phyloP scores from a whole-genome alignment of 2,329 filamentous ascomycete species.

The Nigrograna mackinnonii region DNA sequence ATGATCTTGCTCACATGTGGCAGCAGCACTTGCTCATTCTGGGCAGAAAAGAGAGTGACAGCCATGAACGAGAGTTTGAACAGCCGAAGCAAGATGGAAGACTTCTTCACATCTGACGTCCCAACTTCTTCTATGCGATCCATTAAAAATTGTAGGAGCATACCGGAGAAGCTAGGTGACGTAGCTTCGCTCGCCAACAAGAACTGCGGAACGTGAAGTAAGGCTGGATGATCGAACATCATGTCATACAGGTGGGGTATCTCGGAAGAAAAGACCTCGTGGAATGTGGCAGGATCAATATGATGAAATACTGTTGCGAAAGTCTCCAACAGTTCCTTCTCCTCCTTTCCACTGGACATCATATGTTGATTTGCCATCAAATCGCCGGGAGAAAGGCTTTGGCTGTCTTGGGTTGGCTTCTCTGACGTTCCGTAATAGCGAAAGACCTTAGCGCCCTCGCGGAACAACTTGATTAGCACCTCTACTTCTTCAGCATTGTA shows the following conservation, averaged over 20 bases:
- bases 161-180: slow-evolving; percentile 94
- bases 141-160: slow-evolving; percentile 98
- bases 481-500: slow-evolving; percentile 97
- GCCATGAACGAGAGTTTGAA: slow-evolving; percentile 99
- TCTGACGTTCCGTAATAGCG: slow-evolving; percentile 95
- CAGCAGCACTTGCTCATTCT: slow-evolving; percentile 93
- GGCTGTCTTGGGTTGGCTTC: slow-evolving; percentile 65
- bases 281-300: slow-evolving; percentile 96
- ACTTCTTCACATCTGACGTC: slow-evolving; percentile 87
- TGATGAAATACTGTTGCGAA: slow-evolving; percentile 99
- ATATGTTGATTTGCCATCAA: slow-evolving; percentile 95
- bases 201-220: slow-evolving; percentile 96
- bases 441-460: slow-evolving; percentile 94
- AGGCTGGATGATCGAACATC: slow-evolving; percentile 93
- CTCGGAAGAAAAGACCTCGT: slow-evolving; percentile 97
- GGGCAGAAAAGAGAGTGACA: slow-evolving; percentile 89
- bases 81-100: slow-evolving; percentile 86
- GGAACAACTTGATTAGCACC: slow-evolving; percentile 95
- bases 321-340: slow-evolving; percentile 95
- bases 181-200: slow-evolving; percentile 98
- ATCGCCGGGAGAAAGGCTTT: slow-evolving; percentile 81
- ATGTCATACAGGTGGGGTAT: slow-evolving; percentile 96
- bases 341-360: slow-evolving; percentile 90
- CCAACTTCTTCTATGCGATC: slow-evolving; percentile 94
- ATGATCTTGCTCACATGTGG: slow-evolving; percentile 98